Percentiles rank a stretch among this genome's conserved stretches.
These are phyloP conservation scores for Mycena belliarum DNA, from an alignment of 768 basidiomycete genomes.

Conservation along the genomic window DNA sequence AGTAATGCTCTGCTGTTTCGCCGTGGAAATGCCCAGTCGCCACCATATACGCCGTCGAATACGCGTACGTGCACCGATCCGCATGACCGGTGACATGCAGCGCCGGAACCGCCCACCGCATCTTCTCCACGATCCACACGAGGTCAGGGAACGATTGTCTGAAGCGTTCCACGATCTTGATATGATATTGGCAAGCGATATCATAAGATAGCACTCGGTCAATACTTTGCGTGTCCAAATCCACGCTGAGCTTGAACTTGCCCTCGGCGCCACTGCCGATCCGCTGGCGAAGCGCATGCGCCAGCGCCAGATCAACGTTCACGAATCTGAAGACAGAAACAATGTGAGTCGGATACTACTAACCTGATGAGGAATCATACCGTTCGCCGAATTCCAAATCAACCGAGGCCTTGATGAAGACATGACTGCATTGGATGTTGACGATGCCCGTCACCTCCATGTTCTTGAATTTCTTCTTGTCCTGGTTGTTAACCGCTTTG, in stretches of 20 bases:
- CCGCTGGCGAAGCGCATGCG: background rate
- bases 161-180: conserved; percentile 15
- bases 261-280: conserved; percentile 1
- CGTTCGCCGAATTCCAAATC: conserved; percentile 24
- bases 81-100: conserved; percentile 24
- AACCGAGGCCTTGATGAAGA: conserved; percentile 15
- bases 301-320: background rate
- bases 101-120: conserved; percentile 18
- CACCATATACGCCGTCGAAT: conserved; percentile 17
- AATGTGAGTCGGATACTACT: background rate
- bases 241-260: background rate
- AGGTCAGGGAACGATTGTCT: conserved; percentile 8
- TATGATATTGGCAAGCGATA: conserved; percentile 19
- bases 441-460: background rate
- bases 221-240: background rate
- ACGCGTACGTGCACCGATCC: conserved; percentile 20
- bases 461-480: conserved; percentile 27
- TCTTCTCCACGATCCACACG: conserved; percentile 2
- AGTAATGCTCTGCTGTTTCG: background rate
- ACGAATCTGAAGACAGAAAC: conserved; percentile 4
- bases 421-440: conserved; percentile 22
- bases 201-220: conserved; percentile 14
- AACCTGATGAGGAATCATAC: background rate
- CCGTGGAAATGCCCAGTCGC: conserved; percentile 20
- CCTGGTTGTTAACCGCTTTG: conserved; percentile 25